Evolutionary conservation across 495 filamentous ascomycete genomes (phyloP), one percentile per base, ranked within the genome.

Genomic region (Lophium mytilinum): DNA sequence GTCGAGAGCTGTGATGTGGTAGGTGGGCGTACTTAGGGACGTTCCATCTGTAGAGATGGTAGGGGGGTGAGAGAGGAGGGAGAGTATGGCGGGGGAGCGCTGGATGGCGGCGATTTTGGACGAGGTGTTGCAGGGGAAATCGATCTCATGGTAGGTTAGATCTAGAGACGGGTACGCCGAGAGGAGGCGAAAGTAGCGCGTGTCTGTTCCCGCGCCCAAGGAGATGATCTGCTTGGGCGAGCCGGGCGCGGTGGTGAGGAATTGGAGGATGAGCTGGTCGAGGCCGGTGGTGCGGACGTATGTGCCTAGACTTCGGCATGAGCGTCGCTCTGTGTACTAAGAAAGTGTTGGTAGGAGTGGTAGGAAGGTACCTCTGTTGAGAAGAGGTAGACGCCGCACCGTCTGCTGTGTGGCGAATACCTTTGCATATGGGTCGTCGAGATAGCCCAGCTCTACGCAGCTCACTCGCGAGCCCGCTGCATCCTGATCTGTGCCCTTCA

Each of bases 181-280:
- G 36, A 83, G 72, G 41, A 91, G 75, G 19, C 89, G 84, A 58
- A 95, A 88, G 63, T 80, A 83, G 17, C 93, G 81, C 8, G 93
- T 98, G 64, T 98, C 93, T 7, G 92, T 90, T 15, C 93, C 93
- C 19, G 93, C 93, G 45, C 94, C 93, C 1, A 98, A 81, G 2
- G 90, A 96, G 52, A 97, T 81, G 50, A 98, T 92, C 66, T 98
- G 93, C 66, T 86, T 89, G 51, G 68, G 69, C 3, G 59, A 45
- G 14, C 47, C 43, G 4, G 65, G 61, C 18, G 36, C 17, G 12
- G 62, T 55, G 9, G 41, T 55, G 47, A 97, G 79, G 68, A 96
- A 97, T 36, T 69, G 68, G 24, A 79, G 68, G 55, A 97, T 82
- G 21, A 98, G 81, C 39, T 71, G 72, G 72, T 97, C 91, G 67